A percentile compares a stretch with the other conserved stretches of the same genome.
These are phyloP conservation scores for Cercis canadensis DNA, from an alignment of 306 rosid genomes.

Conservation along the genomic window DNA sequence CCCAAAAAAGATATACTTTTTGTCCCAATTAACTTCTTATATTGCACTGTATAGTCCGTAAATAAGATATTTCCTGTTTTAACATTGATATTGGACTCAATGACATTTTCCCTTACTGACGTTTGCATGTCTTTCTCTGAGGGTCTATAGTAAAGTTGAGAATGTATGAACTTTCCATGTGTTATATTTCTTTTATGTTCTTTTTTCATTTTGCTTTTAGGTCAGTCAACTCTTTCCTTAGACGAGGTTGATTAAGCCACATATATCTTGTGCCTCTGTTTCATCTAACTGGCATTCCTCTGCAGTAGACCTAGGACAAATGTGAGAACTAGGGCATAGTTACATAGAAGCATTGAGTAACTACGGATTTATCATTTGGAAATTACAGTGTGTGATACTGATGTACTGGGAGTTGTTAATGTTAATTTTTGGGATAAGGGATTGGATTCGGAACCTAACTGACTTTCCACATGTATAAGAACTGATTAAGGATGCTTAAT, in stretches of 20 bases:
- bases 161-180: background rate
- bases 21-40: too few species aligned
- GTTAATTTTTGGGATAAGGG: too few species aligned
- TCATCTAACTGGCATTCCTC: background rate
- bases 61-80: too few species aligned
- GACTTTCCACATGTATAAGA: too few species aligned
- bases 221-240: background rate
- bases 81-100: background rate
- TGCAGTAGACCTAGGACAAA: too few species aligned
- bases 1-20: too few species aligned
- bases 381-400: background rate
- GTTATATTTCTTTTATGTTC: background rate
- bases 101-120: background rate
- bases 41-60: too few species aligned
- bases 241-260: slow-evolving; percentile 9
- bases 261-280: background rate
- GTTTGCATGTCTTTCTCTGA: background rate
- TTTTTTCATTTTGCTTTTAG: background rate
- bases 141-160: background rate
- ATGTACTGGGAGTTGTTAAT: too few species aligned
- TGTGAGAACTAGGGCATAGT: too few species aligned
- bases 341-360: background rate
- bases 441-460: too few species aligned
- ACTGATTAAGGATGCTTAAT: too few species aligned
- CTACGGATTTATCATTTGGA: background rate